phyloP scores from a whole-genome alignment of 495 filamentous ascomycete species.

The Sabuloglossum arenarium region DNA sequence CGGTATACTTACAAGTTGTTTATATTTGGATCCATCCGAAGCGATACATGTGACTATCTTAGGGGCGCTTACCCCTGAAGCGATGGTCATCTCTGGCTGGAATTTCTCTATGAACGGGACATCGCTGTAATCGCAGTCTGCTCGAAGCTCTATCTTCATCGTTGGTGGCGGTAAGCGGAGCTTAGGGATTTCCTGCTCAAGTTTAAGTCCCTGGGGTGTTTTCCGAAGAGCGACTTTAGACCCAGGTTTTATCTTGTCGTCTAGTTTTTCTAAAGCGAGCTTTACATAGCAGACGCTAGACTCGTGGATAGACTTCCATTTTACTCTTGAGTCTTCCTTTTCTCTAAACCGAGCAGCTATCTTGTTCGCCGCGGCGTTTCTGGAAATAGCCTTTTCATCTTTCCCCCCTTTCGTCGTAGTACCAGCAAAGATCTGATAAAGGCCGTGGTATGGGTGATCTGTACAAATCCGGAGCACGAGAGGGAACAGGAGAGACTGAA shows the following conservation, averaged over 20 bases:
- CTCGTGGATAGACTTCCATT: constrained; percentile 46
- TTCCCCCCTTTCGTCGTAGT: constrained; percentile 35
- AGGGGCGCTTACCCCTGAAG: constrained; percentile 74
- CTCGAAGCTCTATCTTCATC: constrained; percentile 57
- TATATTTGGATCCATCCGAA: constrained; percentile 55
- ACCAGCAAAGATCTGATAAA: constrained; percentile 84
- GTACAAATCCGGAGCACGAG: constrained; percentile 63
- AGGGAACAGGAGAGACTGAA: constrained; percentile 51
- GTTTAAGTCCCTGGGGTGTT: constrained; percentile 27
- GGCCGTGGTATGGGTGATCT: constrained; percentile 88
- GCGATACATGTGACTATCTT: constrained; percentile 72
- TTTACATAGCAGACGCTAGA: constrained; percentile 53
- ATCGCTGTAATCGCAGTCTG: constrained; percentile 51
- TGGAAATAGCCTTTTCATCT: constrained; percentile 50
- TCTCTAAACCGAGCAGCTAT: constrained; percentile 38
- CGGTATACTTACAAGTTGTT: constrained; percentile 45
- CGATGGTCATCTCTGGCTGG: constrained; percentile 52
- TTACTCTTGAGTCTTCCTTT: constrained; percentile 21
- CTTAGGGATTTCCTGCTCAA: constrained; percentile 35
- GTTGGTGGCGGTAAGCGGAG: constrained; percentile 70
- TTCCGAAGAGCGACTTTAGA: constrained; percentile 40
- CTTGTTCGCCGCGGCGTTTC: constrained; percentile 46
- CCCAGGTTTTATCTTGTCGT: constrained; percentile 43
- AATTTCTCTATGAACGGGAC: constrained; percentile 52
- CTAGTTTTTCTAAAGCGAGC: constrained; percentile 40